A percentile compares a stretch with the other conserved stretches of the same genome.
Conservation (phyloP, 2,329 filamentous ascomycete species). For the Colletotrichum gloeosporioides region DNA sequence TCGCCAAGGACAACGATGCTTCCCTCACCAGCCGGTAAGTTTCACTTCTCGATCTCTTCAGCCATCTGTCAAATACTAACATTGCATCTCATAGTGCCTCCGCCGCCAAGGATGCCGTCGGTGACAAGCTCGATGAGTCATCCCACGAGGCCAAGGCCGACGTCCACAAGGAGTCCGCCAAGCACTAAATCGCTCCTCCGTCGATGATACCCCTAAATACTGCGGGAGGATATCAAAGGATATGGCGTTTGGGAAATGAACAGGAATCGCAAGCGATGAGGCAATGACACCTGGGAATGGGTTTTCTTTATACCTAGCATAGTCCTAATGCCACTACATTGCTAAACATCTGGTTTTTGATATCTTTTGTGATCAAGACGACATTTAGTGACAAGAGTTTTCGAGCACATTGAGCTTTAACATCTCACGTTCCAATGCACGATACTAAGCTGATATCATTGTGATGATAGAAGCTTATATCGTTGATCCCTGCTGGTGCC, state of each 20-base stretch:
- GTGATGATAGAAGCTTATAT: not conserved
- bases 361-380: too few relatives aligned
- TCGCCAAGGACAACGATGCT: conserved; percentile 67
- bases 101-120: conserved; percentile 53
- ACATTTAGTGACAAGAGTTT: too few relatives aligned
- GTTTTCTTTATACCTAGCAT: conserved; percentile 1
- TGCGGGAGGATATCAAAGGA: conserved; percentile 15
- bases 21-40: conserved; percentile 58
- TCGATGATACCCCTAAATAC: conserved; percentile 19
- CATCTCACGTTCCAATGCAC: too few relatives aligned
- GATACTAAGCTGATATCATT: not conserved
- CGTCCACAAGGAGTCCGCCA: conserved; percentile 40
- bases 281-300: conserved; percentile 2
- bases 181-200: conserved; percentile 20
- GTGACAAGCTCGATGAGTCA: conserved; percentile 50
- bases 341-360: not conserved
- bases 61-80: conserved; percentile 27
- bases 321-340: conserved; percentile 22
- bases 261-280: conserved; percentile 5
- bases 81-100: conserved; percentile 36
- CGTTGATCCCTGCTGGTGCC: too few relatives aligned
- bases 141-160: conserved; percentile 46
- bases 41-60: not conserved
- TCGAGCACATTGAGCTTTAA: too few relatives aligned
- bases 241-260: conserved; percentile 10